Percentiles rank a stretch among this genome's conserved stretches.
Conservation (phyloP, 164 flowering plant species). For the Vitis labrusca region DNA sequence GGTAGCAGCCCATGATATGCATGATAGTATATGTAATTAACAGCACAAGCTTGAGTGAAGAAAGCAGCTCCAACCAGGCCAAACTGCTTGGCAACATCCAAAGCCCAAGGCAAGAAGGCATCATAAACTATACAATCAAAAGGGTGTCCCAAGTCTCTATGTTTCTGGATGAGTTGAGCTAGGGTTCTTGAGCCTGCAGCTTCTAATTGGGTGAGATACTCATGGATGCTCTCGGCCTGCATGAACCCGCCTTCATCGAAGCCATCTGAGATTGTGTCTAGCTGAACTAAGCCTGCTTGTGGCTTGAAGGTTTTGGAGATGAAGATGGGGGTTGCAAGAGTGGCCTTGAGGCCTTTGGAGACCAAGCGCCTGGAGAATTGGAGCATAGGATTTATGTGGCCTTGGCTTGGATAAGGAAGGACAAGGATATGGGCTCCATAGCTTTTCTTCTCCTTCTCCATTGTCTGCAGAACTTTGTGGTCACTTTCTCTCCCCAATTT, state of each 20-base stretch:
- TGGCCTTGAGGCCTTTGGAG: constrained; percentile 24
- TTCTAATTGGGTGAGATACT: constrained; percentile 26
- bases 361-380: constrained; percentile 34
- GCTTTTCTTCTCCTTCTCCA: constrained; percentile 10
- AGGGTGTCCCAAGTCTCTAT: constrained; percentile 10
- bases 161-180: constrained; percentile 22
- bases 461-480: neutral
- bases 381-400: constrained; percentile 42
- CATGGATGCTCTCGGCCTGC: constrained; percentile 15
- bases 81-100: constrained; percentile 24
- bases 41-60: constrained; percentile 35
- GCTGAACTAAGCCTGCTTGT: constrained; percentile 8
- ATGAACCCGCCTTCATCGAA: constrained; percentile 33
- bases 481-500: too few species aligned
- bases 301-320: constrained; percentile 14
- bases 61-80: constrained; percentile 27
- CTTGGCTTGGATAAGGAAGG: constrained; percentile 37
- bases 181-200: constrained; percentile 36
- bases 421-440: constrained; percentile 21
- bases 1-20: constrained; percentile 12
- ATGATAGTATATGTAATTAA: constrained; percentile 26
- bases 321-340: constrained; percentile 21
- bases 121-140: constrained; percentile 42
- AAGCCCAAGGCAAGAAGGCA: constrained; percentile 42
- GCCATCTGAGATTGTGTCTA: constrained; percentile 44